These are phyloP conservation scores for Blumeriella jaapii DNA, from an alignment of 2,329 filamentous ascomycete genomes.

Conservation along the genomic window DNA sequence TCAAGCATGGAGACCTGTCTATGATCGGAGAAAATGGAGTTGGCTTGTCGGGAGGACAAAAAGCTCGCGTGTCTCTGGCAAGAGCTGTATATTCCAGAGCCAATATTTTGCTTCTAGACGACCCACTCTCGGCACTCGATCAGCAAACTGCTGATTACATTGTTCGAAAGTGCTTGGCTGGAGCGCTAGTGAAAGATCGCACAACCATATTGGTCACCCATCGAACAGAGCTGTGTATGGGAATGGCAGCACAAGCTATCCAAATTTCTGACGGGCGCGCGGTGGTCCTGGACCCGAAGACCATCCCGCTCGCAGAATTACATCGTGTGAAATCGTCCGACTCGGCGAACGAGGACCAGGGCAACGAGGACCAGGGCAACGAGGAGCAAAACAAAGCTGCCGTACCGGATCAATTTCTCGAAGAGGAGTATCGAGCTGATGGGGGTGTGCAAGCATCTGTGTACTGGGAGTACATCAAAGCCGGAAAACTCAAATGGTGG, in stretches of 20 bases:
- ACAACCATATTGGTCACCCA: conserved; percentile 52
- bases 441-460: conserved; percentile 65
- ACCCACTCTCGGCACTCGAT: conserved; percentile 48
- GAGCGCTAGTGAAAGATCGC: conserved; percentile 40
- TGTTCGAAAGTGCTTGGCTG: conserved; percentile 43
- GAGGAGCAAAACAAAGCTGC: conserved; percentile 31
- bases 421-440: conserved; percentile 63
- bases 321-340: conserved; percentile 15
- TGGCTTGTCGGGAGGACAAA: conserved; percentile 49
- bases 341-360: conserved; percentile 15
- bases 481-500: conserved; percentile 70
- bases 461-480: conserved; percentile 78
- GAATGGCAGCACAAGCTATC: conserved; percentile 63
- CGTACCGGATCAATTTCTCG: conserved; percentile 63
- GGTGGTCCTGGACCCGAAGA: conserved; percentile 17
- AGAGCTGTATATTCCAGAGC: conserved; percentile 46
- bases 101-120: conserved; percentile 43
- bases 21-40: conserved; percentile 51
- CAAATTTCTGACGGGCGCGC: conserved; percentile 52
- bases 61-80: conserved; percentile 47
- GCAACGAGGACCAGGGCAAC: conserved; percentile 13
- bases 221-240: conserved; percentile 57
- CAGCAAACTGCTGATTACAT: conserved; percentile 54
- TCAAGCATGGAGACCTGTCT: conserved; percentile 52
- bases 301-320: conserved; percentile 19